Evolutionary conservation across 1,284 basidiomycete genomes (phyloP).

Genomic region (Ganoderma meredithae): DNA sequence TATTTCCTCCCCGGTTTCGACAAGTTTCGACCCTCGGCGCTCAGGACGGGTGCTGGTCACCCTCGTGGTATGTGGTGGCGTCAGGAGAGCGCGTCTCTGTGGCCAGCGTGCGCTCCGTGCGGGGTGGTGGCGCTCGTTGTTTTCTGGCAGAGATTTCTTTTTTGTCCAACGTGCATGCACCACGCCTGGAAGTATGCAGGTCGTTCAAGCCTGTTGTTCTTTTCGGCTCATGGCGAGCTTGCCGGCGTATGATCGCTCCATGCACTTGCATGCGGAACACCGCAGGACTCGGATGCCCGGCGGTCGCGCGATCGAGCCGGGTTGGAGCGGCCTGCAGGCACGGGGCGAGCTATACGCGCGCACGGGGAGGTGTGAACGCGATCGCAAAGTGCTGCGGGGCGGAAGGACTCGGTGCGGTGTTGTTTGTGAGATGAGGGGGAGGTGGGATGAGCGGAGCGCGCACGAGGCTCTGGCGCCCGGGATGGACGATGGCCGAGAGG

Average conservation of each 20-base stretch:
- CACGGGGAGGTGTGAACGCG: neutral
- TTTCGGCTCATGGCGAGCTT: neutral
- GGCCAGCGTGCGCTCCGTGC: neutral
- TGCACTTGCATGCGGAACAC: neutral
- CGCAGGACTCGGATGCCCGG: neutral
- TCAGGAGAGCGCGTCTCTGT: slow-evolving; percentile 3
- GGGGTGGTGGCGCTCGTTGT: neutral
- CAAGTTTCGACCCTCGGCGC: neutral
- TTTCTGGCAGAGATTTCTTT: neutral
- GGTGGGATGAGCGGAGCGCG: slow-evolving; percentile 5
- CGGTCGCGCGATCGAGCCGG: neutral
- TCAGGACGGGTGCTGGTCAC: neutral
- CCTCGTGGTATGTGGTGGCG: neutral
- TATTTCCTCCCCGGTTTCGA: neutral
- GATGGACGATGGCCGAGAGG: neutral
- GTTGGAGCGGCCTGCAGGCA: neutral
- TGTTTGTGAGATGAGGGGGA: slow-evolving; percentile 5
- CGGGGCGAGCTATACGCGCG: neutral
- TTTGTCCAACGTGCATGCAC: neutral
- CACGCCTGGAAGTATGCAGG: neutral
- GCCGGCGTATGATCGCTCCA: neutral
- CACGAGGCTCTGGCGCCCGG: neutral
- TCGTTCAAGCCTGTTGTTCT: neutral
- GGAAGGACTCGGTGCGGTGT: slow-evolving; percentile 1
- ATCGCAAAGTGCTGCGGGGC: slow-evolving; percentile 3